phyloP scores from a whole-genome alignment of 495 filamentous ascomycete genomes.

The Aspergillus hancockii region DNA sequence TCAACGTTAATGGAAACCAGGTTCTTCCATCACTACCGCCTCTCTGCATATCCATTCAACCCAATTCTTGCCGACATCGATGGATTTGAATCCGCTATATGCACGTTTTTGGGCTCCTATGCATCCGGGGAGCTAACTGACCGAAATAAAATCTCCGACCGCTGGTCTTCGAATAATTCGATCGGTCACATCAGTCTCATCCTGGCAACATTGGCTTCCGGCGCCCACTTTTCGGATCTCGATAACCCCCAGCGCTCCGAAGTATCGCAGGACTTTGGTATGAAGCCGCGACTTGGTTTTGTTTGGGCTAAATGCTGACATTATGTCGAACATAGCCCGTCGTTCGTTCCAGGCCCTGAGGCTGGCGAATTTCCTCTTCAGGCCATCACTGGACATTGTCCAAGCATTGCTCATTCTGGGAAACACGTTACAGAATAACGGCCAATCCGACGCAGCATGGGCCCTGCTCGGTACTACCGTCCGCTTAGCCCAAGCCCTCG shows the following conservation, averaged over 20 bases:
- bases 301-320: not conserved
- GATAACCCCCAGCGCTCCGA: slow-evolving; percentile 32
- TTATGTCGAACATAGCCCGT: slow-evolving; percentile 21
- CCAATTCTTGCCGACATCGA: slow-evolving; percentile 51
- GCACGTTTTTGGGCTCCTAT: slow-evolving; percentile 44
- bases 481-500: slow-evolving; percentile 48
- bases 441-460: slow-evolving; percentile 52
- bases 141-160: slow-evolving; percentile 23
- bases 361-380: slow-evolving; percentile 48
- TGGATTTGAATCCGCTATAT: slow-evolving; percentile 47
- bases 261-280: slow-evolving; percentile 36
- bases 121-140: slow-evolving; percentile 28
- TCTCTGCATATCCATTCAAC: slow-evolving; percentile 52
- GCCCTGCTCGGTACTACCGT: slow-evolving; percentile 46
- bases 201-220: slow-evolving; percentile 52
- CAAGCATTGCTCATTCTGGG: slow-evolving; percentile 48
- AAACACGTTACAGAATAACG: slow-evolving; percentile 49
- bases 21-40: slow-evolving; percentile 51
- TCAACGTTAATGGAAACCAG: slow-evolving; percentile 19
- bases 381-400: slow-evolving; percentile 43
- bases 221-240: slow-evolving; percentile 52
- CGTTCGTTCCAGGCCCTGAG: slow-evolving; percentile 41
- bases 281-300: not conserved
- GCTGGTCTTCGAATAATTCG: slow-evolving; percentile 33
- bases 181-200: slow-evolving; percentile 44